Percentiles rank a stretch among this genome's conserved stretches.
Conservation (phyloP, 2,329 filamentous ascomycete species). For the Lizonia empirigonia region DNA sequence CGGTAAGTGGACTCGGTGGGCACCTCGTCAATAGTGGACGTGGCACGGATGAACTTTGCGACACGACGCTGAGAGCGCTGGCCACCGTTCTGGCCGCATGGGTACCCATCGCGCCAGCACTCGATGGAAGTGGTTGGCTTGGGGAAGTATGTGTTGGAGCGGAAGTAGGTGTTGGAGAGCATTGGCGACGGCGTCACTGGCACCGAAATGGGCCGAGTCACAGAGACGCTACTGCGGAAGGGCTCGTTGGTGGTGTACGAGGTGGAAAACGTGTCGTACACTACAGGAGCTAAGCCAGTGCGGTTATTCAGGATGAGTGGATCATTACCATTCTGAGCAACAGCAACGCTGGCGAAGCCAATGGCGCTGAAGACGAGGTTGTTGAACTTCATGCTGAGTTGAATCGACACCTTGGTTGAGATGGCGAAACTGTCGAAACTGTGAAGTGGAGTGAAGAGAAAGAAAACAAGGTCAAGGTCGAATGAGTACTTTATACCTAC, state of each 20-base stretch:
- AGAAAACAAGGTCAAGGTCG: neutral
- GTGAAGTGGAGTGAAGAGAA: neutral
- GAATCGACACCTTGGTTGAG: conserved; percentile 4
- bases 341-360: neutral
- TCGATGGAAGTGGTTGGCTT: neutral
- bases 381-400: conserved; percentile 1
- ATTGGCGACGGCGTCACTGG: neutral
- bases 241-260: neutral
- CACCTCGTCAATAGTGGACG: neutral
- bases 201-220: neutral
- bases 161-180: neutral
- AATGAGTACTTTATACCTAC: neutral
- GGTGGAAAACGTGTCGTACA: neutral
- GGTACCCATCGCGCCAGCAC: conserved; percentile 9
- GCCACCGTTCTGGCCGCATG: conserved; percentile 1
- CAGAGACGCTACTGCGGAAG: neutral
- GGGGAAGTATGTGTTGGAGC: neutral
- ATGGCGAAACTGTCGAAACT: neutral
- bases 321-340: conserved; percentile 9
- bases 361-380: neutral
- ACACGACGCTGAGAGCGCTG: neutral
- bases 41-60: neutral
- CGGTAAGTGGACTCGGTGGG: neutral
- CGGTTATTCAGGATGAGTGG: conserved; percentile 2
- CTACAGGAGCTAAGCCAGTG: conserved; percentile 1